Percentiles rank a stretch among this genome's conserved stretches.
Conservation (phyloP, 1,284 basidiomycete genomes). For the Pulveroboletus sp. region DNA sequence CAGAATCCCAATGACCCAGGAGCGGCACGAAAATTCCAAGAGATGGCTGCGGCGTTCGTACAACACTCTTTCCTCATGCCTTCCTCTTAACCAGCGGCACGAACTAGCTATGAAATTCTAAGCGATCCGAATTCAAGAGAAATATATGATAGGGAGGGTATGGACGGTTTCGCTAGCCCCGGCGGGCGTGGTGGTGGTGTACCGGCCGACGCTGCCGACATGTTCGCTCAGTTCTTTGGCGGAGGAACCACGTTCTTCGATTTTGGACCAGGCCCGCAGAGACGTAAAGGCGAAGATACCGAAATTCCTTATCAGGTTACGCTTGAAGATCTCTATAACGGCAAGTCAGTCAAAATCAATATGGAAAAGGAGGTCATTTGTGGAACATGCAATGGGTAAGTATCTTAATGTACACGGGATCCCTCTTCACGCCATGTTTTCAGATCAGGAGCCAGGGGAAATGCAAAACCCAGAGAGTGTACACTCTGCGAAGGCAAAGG, state of each 20-base stretch:
- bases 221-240: constrained; percentile 82
- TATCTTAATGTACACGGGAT: constrained; percentile 12
- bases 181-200: constrained; percentile 49
- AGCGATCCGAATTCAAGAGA: constrained; percentile 77
- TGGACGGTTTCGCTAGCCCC: constrained; percentile 59
- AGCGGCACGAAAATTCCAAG: constrained; percentile 82
- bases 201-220: constrained; percentile 66
- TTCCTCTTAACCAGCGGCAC: constrained; percentile 5
- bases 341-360: constrained; percentile 87
- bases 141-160: constrained; percentile 81
- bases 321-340: constrained; percentile 91
- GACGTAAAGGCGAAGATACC: constrained; percentile 68
- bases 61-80: background rate
- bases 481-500: constrained; percentile 84
- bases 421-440: constrained; percentile 14
- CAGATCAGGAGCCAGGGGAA: constrained; percentile 80
- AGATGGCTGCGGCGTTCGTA: constrained; percentile 82
- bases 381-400: constrained; percentile 77
- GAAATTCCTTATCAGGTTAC: constrained; percentile 84
- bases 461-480: constrained; percentile 81
- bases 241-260: constrained; percentile 58
- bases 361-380: constrained; percentile 88
- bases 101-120: constrained; percentile 79
- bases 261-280: constrained; percentile 45
- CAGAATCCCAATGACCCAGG: constrained; percentile 81